Percentiles rank a stretch among this genome's conserved stretches.
phyloP scores from a whole-genome alignment of 305 asterid genomes.

The Andrographis paniculata region DNA sequence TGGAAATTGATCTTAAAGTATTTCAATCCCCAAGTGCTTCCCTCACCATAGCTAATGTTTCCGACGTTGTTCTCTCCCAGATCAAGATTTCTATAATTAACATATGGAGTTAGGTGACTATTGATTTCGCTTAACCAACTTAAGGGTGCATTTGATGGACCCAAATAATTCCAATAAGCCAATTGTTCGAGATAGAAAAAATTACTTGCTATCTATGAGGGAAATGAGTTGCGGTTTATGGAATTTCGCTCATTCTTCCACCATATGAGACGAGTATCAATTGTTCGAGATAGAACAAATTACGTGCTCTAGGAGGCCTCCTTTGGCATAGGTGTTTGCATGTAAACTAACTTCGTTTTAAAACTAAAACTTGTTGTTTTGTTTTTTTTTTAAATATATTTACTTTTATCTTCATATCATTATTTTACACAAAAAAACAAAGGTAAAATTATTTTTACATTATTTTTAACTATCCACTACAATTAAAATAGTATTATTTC shows the following conservation, averaged over 20 bases:
- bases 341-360: slow-evolving; percentile 25
- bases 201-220: slow-evolving; percentile 37
- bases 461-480: too few species aligned
- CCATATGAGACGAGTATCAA: slow-evolving; percentile 27
- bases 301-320: slow-evolving; percentile 19
- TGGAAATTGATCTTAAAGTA: slow-evolving; percentile 31
- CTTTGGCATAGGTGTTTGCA: slow-evolving; percentile 22
- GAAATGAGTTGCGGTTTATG: slow-evolving; percentile 24
- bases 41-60: slow-evolving; percentile 18
- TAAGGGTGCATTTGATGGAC: slow-evolving; percentile 11
- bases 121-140: slow-evolving; percentile 22
- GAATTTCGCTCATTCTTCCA: slow-evolving; percentile 25
- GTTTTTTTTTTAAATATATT: too few species aligned
- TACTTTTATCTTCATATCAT: too few species aligned
- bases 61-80: slow-evolving; percentile 24
- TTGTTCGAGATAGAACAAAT: slow-evolving; percentile 6
- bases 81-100: slow-evolving; percentile 34
- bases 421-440: too few species aligned
- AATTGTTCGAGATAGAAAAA: slow-evolving; percentile 20
- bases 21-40: slow-evolving; percentile 20
- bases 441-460: too few species aligned
- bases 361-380: slow-evolving; percentile 2
- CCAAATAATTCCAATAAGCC: slow-evolving; percentile 22
- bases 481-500: too few species aligned
- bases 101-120: slow-evolving; percentile 23